Percentiles rank a stretch among this genome's conserved stretches.
These are phyloP conservation scores for Pythium brachiatum DNA, from an alignment of 352 stramenopile genomes.

Conservation along the genomic window DNA sequence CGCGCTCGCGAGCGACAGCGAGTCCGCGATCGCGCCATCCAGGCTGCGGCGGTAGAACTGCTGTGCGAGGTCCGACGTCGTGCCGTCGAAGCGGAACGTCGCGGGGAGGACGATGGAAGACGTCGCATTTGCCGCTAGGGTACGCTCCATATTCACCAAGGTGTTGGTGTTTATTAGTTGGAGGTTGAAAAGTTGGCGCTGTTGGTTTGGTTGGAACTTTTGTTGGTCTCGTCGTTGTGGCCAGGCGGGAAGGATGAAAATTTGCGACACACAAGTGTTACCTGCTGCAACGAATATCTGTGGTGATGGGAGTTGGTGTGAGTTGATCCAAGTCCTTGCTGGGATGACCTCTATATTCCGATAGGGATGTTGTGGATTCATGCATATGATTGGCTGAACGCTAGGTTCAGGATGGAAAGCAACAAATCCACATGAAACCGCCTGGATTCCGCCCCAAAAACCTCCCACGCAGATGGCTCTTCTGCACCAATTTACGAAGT, in stretches of 20 bases:
- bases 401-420: not conserved
- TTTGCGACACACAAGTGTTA: not conserved
- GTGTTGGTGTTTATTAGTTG: not conserved
- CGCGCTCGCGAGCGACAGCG: not conserved
- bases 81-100: constrained; percentile 22
- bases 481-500: not conserved
- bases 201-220: not conserved
- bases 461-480: not conserved
- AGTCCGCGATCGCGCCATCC: not conserved
- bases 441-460: too few species aligned
- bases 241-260: not conserved
- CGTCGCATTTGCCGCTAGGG: not conserved
- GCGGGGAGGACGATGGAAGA: constrained; percentile 4
- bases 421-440: not conserved
- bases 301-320: not conserved
- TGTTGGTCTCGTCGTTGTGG: not conserved
- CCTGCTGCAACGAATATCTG: not conserved
- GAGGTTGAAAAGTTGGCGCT: not conserved
- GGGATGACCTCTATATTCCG: not conserved
- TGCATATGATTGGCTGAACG: not conserved
- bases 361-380: not conserved
- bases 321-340: not conserved
- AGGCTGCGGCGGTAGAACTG: constrained; percentile 26
- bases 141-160: not conserved
- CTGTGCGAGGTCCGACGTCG: constrained; percentile 28